Base-by-base conservation (phyloP, 805 yeast genomes). In the Cyberlindnera samutprakarnensis region DNA sequence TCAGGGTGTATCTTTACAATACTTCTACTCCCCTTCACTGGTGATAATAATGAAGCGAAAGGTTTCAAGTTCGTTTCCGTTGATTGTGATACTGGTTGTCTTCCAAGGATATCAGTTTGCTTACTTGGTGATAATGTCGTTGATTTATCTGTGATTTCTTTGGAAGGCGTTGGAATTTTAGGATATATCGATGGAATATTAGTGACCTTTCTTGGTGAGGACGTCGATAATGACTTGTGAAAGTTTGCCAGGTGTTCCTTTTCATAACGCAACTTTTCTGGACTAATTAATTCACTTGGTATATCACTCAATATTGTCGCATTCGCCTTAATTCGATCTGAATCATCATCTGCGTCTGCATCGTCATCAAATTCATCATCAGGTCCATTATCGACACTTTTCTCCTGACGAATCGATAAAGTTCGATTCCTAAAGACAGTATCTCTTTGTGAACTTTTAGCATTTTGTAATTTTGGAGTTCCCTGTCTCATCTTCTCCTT, bases 231-330 rank as follows among this genome's bases (percentile, higher is more conserved):
- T n/a, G n/a, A n/a, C n/a, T n/a, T n/a, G n/a, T n/a, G n/a, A n/a
- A n/a, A n/a, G n/a, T n/a, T n/a, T 16, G 39, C 19, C 6, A 42
- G 13, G 14, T 45, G 39, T n/a, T 45, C 46, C 13, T 25, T 7
- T 9, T 48, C 47, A 26, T 45, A 46, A 1, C 31, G 14, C 18
- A 44, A 49, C 28, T 44, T 49, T 32, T 49, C 54, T 7, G 54
- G 54, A 26, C 52, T 47, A 13, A 47, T 16, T 8, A 49, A 27
- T 18, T 49, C 54, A 35, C 31, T 34, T 0, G 54, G 54, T 21
- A 46, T 25, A 11, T 37, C 47, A 28, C 49, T 46, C 13, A 32
- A 13, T 4, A 47, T 15, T 1, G 54, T 49, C n/a, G 40, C 42
- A 15, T 30, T 33, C 4, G 39, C 31, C 9, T 23, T 31, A 5